Evolutionary conservation across 2,329 filamentous ascomycete genomes (phyloP), one percentile per base, ranked within the genome.

Genomic region (Teratosphaeria pseudoeucalypti): DNA sequence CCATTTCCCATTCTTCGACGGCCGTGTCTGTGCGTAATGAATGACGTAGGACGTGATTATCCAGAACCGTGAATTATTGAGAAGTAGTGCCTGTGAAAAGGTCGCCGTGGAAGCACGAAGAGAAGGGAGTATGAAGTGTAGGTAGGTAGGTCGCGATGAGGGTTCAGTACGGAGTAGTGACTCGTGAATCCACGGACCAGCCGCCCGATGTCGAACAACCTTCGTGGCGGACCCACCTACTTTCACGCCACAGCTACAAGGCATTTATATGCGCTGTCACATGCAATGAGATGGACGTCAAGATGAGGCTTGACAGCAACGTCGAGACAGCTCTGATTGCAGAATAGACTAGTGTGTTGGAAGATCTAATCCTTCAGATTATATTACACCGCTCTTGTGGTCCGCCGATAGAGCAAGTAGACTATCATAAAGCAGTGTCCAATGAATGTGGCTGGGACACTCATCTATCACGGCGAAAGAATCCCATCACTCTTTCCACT

Each of bases 401-500:
- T 14, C 11, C 37, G 14, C 37, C 2, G 12, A 43, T 43, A 43
- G 12, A 6, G 12, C 12, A 39, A 43, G 12, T 14, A 32, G 7
- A 7, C 29, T 32, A 32, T 32, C 29, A 32, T 32, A 3, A 32
- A 32, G 29, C 29, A 32, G 29, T 32, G 5, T 6, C 7, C 29
- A 29, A 29, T 29, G 29, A 29, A 29, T 7, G 29, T 32, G 29
- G 7, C 5, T 32, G 29, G 29, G 29, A 32, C 29, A 32, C 29
- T 32, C 29, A 32, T n/a, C 11, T n/a, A 49, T n/a, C n/a, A 49
- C 43, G 9, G 43, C 23, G 6, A 19, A 56, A n/a, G 14, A 10
- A 43, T 19, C 23, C 43, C n/a, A 47, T 29, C 19, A n/a, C 14
- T 29, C 61, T 58, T 66, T 68, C 74, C 73, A 75, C 65, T 79